Base-by-base conservation (phyloP, 2,329 filamentous ascomycete species). In the Bipolaris zeicola region DNA sequence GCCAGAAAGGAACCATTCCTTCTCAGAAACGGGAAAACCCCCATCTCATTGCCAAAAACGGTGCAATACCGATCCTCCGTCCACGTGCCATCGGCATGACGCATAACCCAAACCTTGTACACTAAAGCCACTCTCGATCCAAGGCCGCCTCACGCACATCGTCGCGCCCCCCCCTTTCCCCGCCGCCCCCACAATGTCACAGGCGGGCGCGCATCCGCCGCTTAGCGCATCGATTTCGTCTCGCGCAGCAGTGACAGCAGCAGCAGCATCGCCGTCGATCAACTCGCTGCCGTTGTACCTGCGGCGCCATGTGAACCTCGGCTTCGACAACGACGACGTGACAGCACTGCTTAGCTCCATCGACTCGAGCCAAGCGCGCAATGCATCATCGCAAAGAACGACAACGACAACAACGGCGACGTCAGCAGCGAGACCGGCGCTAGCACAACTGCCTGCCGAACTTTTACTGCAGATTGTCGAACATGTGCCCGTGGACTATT, bases 381-480 rank as follows among this genome's bases (percentile, higher is more conserved):
- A 4, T 45, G 10, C 42, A 6, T 28, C 54, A 5, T 22, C 43
- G 1, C 31, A 31, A 5, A 31, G 28, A 31, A 31, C 10, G 3
- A 31, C 10, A 4, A 31, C 28, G 28, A 31, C 28, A 13, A 31
- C 28, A 31, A 13, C 58, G 1, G 16, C 54, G 13, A 18, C 34
- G n/a, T 38, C 36, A 16, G 2, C 57, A 1, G n/a, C 54, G 13
- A 22, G 22, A 13, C 20, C 39, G n/a, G 42, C 20, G 37, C 41
- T 56, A 18, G 63, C 64, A 18, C 62, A 67, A n/a, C 57, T 75
- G 6, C 72, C 72, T 13, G 67, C 71, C 2, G 72, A 75, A 38
- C 53, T 75, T 4, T 51, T 74, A 2, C 53, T 73, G 1, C 57
- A 58, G 5, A 64, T 74, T 2, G 45, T 75, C 16, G 68, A 71